A percentile compares a stretch with the other conserved stretches of the same genome.
These are phyloP conservation scores for Ceriops decandra DNA, from an alignment of 345 rosid genomes.

Conservation along the genomic window DNA sequence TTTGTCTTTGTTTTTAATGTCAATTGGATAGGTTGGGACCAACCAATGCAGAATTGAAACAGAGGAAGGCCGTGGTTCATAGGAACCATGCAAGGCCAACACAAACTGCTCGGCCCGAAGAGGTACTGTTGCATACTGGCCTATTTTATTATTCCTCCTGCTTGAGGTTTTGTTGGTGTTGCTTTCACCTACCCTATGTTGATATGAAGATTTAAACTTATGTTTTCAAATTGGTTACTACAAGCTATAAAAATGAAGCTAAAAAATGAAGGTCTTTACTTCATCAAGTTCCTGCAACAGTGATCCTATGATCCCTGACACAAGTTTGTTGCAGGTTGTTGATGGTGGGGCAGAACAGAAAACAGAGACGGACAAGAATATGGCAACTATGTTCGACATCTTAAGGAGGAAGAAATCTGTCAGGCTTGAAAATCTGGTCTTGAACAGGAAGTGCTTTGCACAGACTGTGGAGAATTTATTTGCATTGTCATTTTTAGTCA, in stretches of 20 bases:
- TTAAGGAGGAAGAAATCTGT: slow-evolving; percentile 50
- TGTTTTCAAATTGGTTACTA: too few relatives aligned
- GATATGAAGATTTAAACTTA: too few relatives aligned
- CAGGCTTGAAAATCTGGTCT: slow-evolving; percentile 64
- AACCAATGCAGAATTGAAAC: slow-evolving; percentile 70
- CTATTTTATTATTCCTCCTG: background rate
- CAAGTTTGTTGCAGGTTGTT: slow-evolving; percentile 44
- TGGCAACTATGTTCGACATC: slow-evolving; percentile 69
- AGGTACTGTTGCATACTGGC: slow-evolving; percentile 44
- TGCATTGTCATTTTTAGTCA: slow-evolving; percentile 80
- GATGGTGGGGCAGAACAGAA: slow-evolving; percentile 52
- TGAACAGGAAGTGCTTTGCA: slow-evolving; percentile 77
- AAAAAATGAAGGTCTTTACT: background rate
- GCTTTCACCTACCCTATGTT: too few relatives aligned
- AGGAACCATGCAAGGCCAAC: slow-evolving; percentile 51
- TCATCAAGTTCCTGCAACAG: background rate
- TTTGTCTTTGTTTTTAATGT: background rate
- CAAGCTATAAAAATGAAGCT: too few relatives aligned
- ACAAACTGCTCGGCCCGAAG: slow-evolving; percentile 58
- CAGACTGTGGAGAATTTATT: slow-evolving; percentile 89
- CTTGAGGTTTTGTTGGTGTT: background rate
- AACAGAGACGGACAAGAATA: slow-evolving; percentile 81
- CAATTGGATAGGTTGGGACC: slow-evolving; percentile 72
- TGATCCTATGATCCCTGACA: background rate
- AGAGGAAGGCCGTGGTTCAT: slow-evolving; percentile 43